Base-by-base conservation (phyloP, 805 yeast species). In the Metschnikowia cubensis region DNA sequence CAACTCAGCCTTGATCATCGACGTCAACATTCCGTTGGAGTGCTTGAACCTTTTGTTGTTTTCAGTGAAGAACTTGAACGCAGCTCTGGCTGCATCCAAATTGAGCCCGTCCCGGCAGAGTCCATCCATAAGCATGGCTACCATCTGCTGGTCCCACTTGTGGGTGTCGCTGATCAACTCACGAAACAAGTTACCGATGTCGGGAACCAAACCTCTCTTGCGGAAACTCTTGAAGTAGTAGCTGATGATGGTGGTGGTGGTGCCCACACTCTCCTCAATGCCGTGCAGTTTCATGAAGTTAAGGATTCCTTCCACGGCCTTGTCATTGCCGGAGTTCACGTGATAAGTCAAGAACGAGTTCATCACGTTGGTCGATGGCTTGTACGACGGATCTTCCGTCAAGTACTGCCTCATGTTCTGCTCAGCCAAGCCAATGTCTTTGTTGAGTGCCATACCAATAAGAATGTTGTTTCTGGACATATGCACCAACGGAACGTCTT, bases 191-290 rank as follows among this genome's bases (percentile, higher is more conserved):
- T 61, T 61, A 10, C 67, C 70, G 21, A 77, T 65, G 34, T 72
- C 65, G 7, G 81, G 75, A 1, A 66, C 58, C 50, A 67, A 62
- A 8, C 81, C 81, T 34, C 75, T 69, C n/a, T 67, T 68, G 36
- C 66, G 66, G 33, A 73, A 68, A 34, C 67, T 50, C 60, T 80
- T 81, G 67, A 84, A 72, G 54, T 76, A 70, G 47, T 75, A 65
- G 58, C 84, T 83, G 47, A 84, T 72, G 21, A 84, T 66, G 34
- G 79, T 75, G 3, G 90, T 77, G 65, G 80, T 80, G 2, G 91
- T 84, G 15, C 81, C 81, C 42, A 81, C 71, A 61, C 83, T 87
- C 25, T 85, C 85, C 35, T 70, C 59, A 21, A 84, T 63, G 3
- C 67, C 61, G 22, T 68, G 50, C 32, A 62, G 62, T 36, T 59